These are phyloP conservation scores for Melastoma malabathricum DNA, from an alignment of 345 rosid species.

Conservation along the genomic window DNA sequence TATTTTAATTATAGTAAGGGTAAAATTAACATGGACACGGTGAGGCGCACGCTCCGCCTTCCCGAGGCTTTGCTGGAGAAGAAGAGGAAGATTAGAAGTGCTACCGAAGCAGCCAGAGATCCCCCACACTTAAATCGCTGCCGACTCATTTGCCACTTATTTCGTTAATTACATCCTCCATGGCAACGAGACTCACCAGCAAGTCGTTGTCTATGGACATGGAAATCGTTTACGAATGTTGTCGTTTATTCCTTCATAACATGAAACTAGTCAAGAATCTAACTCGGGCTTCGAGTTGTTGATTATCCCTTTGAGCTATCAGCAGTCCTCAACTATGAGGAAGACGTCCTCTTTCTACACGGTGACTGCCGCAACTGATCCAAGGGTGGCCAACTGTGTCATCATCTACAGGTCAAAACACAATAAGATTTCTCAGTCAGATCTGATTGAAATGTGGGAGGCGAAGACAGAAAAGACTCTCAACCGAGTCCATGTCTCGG, in stretches of 20 bases:
- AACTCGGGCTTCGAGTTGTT: neutral
- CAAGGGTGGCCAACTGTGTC: conserved; percentile 14
- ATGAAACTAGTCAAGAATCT: no score
- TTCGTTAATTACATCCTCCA: conserved; percentile 16
- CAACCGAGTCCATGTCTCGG: conserved; percentile 10
- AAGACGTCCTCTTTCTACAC: conserved; percentile 25
- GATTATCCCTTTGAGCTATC: neutral
- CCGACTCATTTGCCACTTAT: conserved; percentile 18
- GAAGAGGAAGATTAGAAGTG: conserved; percentile 23
- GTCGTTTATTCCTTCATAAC: neutral
- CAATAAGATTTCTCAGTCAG: conserved; percentile 17
- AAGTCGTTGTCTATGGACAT: conserved; percentile 16
- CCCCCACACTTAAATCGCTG: conserved; percentile 16
- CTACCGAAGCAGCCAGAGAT: conserved; percentile 20
- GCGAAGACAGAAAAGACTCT: conserved; percentile 14
- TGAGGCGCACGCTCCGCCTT: conserved; percentile 10
- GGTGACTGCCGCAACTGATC: conserved; percentile 18
- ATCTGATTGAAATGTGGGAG: conserved; percentile 22
- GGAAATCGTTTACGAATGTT: no score
- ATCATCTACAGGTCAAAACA: conserved; percentile 12
- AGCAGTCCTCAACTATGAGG: conserved; percentile 23
- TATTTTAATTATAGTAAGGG: no score
- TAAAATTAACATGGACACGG: no score
- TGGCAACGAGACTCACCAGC: conserved; percentile 5
- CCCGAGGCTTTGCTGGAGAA: conserved; percentile 15